Evolutionary conservation across 495 filamentous ascomycete genomes (phyloP).

Genomic region (Podospora sp.): DNA sequence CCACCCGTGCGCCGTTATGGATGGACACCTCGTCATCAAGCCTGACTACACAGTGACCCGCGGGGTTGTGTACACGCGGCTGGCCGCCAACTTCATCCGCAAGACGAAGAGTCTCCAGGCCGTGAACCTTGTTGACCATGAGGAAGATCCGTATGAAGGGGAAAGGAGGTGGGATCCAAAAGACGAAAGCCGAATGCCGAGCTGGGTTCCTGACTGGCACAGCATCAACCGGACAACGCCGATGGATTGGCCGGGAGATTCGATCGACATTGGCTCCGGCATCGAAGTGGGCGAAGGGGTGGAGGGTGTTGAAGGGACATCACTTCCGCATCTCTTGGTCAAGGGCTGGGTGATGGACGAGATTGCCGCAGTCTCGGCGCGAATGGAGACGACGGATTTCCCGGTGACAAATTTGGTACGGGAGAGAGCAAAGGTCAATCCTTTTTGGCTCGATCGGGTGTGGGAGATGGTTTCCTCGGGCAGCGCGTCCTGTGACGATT

Average conservation of each 20-base stretch:
- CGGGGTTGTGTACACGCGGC: slow-evolving; percentile 25
- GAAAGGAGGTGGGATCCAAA: slow-evolving; percentile 16
- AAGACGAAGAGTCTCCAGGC: slow-evolving; percentile 15
- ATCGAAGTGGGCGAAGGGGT: slow-evolving; percentile 14
- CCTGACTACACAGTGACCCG: slow-evolving; percentile 26
- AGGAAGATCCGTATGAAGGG: slow-evolving; percentile 16
- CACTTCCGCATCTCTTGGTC: slow-evolving; percentile 21
- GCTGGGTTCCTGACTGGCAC: slow-evolving; percentile 29
- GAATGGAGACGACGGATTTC: slow-evolving; percentile 29
- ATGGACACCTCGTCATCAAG: slow-evolving; percentile 20
- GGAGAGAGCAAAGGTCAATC: slow-evolving; percentile 21
- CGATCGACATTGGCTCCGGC: no score
- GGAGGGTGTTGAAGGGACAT: slow-evolving; percentile 2
- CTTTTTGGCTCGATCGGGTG: slow-evolving; percentile 26
- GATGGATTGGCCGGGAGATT: slow-evolving; percentile 9
- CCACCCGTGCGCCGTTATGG: slow-evolving; percentile 18
- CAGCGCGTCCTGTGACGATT: not conserved
- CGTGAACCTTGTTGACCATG: slow-evolving; percentile 27
- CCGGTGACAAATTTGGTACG: slow-evolving; percentile 23
- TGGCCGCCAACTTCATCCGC: slow-evolving; percentile 24
- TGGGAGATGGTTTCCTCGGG: slow-evolving; percentile 18
- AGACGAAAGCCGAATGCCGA: slow-evolving; percentile 23
- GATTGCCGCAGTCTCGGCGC: slow-evolving; percentile 18
- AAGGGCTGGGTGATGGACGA: slow-evolving; percentile 26
- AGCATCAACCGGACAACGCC: slow-evolving; percentile 28